Base-by-base conservation (phyloP, 2,329 filamentous ascomycete species). In the Colletotrichum camelliae region DNA sequence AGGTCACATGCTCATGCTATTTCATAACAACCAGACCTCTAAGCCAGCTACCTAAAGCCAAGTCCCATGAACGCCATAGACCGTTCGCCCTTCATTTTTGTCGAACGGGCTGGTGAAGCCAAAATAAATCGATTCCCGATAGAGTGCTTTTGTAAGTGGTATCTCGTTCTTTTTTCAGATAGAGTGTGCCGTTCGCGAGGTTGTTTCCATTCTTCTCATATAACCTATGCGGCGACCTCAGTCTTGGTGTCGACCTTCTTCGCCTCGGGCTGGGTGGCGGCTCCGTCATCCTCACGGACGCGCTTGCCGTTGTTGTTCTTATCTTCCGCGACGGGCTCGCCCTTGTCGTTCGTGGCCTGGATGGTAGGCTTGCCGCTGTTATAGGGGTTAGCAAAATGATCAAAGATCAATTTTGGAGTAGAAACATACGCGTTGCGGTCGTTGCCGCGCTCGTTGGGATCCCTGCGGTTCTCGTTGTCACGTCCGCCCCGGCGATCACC, bases 211-310 rank as follows among this genome's bases (percentile, higher is more conserved):
- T 39, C 61, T 55, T 37, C 69, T 55, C 72, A 67, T n/a, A 21
- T 37, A 27, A 43, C 70, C 43, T 74, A 76, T 65, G 74, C 74
- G 61, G 61, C 67, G 62, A 71, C 74, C 27, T 83, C 82, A 61
- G 85, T 81, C 85, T 91, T 91, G 81, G 81, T 84, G 77, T 93
- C 90, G 55, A 92, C 88, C 86, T 93, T 93, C 88, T 93, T 93
- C 24, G 90, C 87, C 4, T 90, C 85, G 35, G 87, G 89, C 73
- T 87, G 86, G n/a, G 81, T 84, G 5, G 80, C 82, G 62, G 80
- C 82, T 60, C 81, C 85, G 35, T 89, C 89, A 10, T 91, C 89
- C 12, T 92, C 90, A 70, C 90, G 88, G 37, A 85, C 78, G 70
- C 91, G 90, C 86, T 93, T 92, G 81, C 85, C 86, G 78, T 88